Conservation (phyloP, 1,139 yeast genomes). For the Candida tropicalis region DNA sequence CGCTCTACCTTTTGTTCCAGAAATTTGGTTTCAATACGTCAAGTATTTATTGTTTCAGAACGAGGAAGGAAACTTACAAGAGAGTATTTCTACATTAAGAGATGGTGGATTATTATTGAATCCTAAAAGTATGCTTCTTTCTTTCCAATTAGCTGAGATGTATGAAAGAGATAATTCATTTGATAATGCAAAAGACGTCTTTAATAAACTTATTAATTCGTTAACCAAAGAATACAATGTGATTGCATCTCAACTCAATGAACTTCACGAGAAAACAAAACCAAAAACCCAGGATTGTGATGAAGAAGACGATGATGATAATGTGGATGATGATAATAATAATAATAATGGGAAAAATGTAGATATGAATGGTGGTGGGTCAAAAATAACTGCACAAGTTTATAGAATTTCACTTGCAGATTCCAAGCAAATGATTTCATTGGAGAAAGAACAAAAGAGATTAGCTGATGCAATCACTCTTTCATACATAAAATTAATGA, state of each 20-base stretch:
- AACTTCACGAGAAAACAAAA: slow-evolving; percentile 23
- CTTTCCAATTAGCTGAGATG: slow-evolving; percentile 69
- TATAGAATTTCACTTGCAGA: slow-evolving; percentile 16
- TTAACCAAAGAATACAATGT: slow-evolving; percentile 37
- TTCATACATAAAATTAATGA: slow-evolving; percentile 60
- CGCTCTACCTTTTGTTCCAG: slow-evolving; percentile 72
- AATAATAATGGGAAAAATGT: slow-evolving; percentile 5
- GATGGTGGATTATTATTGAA: slow-evolving; percentile 61
- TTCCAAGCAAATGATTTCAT: slow-evolving; percentile 11
- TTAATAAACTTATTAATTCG: slow-evolving; percentile 49
- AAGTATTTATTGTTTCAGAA: slow-evolving; percentile 33
- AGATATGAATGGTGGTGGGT: slow-evolving; percentile 2
- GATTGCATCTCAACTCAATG: slow-evolving; percentile 26
- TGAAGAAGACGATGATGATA: slow-evolving; percentile 18
- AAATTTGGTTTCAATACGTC: slow-evolving; percentile 76
- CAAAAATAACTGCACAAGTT: neutral
- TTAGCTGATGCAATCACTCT: slow-evolving; percentile 46
- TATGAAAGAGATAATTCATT: slow-evolving; percentile 62
- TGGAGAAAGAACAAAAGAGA: slow-evolving; percentile 21
- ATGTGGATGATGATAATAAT: slow-evolving; percentile 19
- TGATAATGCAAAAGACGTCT: slow-evolving; percentile 55
- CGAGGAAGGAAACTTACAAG: slow-evolving; percentile 38
- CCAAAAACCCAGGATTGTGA: slow-evolving; percentile 12
- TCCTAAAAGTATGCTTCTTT: slow-evolving; percentile 69
- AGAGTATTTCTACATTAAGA: slow-evolving; percentile 45